Conservation (phyloP, 306 rosid genomes). For the Quercus engelmannii region DNA sequence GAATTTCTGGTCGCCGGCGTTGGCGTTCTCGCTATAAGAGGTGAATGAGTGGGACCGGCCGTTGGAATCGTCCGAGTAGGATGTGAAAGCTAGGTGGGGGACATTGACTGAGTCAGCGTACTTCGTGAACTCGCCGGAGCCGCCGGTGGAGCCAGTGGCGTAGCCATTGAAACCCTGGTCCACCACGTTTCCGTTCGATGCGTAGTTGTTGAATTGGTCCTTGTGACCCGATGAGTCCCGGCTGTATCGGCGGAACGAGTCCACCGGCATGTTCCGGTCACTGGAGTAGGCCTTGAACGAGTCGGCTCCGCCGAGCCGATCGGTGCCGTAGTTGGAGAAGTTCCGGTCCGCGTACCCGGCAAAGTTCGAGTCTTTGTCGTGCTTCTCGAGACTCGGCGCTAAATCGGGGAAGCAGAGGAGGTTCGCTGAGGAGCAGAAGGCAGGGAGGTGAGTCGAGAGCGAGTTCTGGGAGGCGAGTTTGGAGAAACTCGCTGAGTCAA, state of each 20-base stretch:
- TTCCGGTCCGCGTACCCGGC: slow-evolving; percentile 44
- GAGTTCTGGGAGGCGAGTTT: slow-evolving; percentile 55
- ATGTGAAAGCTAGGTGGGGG: slow-evolving; percentile 60
- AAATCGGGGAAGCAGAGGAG: slow-evolving; percentile 79
- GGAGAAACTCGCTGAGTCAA: slow-evolving; percentile 53
- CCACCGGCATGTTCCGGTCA: slow-evolving; percentile 44
- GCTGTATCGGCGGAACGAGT: slow-evolving; percentile 91
- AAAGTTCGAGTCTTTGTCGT: slow-evolving; percentile 50
- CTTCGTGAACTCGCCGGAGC: slow-evolving; percentile 58
- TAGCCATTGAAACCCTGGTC: slow-evolving; percentile 77
- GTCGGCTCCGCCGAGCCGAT: slow-evolving; percentile 66
- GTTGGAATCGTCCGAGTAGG: slow-evolving; percentile 72
- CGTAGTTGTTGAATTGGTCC: slow-evolving; percentile 60
- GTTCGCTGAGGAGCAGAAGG: slow-evolving; percentile 72
- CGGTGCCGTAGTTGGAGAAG: slow-evolving; percentile 84
- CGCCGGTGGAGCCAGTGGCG: slow-evolving; percentile 61
- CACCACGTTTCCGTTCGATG: slow-evolving; percentile 51
- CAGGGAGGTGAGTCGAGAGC: slow-evolving; percentile 60
- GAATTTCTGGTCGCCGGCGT: slow-evolving; percentile 79
- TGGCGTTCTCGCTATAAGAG: slow-evolving; percentile 63
- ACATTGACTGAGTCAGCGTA: slow-evolving; percentile 61
- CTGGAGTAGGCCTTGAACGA: slow-evolving; percentile 75
- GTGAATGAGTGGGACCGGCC: slow-evolving; percentile 66
- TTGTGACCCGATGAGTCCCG: slow-evolving; percentile 57
- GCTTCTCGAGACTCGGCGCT: slow-evolving; percentile 59